phyloP scores from a whole-genome alignment of 371 early-diverging fungal species.

The Rhizopus stolonifer region DNA sequence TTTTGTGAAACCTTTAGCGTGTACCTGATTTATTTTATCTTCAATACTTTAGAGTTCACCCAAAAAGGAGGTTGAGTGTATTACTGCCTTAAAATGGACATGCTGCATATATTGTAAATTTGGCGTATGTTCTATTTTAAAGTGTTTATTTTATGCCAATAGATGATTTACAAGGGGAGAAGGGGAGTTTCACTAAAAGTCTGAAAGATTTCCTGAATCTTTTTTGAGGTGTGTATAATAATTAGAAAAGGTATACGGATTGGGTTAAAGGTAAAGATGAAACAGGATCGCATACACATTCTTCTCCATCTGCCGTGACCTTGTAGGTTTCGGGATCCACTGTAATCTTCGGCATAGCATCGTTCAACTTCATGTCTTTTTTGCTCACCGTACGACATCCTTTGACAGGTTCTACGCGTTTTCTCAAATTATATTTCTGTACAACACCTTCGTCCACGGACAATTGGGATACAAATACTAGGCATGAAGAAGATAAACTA shows the following conservation, averaged over 20 bases:
- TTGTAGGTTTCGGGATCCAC: slow-evolving; percentile 92
- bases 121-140: too few relatives aligned
- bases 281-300: slow-evolving; percentile 71
- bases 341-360: slow-evolving; percentile 66
- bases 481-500: slow-evolving; percentile 52
- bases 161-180: too few relatives aligned
- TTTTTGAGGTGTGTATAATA: neutral
- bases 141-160: too few relatives aligned
- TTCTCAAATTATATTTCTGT: slow-evolving; percentile 62
- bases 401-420: slow-evolving; percentile 71
- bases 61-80: too few relatives aligned
- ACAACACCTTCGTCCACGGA: slow-evolving; percentile 62
- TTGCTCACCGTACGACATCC: slow-evolving; percentile 77
- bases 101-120: too few relatives aligned
- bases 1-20: too few relatives aligned
- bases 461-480: slow-evolving; percentile 80
- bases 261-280: slow-evolving; percentile 74
- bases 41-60: too few relatives aligned
- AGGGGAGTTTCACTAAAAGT: too few relatives aligned
- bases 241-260: slow-evolving; percentile 71
- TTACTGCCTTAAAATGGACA: too few relatives aligned
- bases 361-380: slow-evolving; percentile 85
- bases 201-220: too few relatives aligned
- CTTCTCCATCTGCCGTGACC: slow-evolving; percentile 77
- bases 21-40: too few relatives aligned